Evolutionary conservation across 1,284 basidiomycete species (phyloP), one percentile per base, ranked within the genome.

Genomic region (Laetiporus sulphureus): DNA sequence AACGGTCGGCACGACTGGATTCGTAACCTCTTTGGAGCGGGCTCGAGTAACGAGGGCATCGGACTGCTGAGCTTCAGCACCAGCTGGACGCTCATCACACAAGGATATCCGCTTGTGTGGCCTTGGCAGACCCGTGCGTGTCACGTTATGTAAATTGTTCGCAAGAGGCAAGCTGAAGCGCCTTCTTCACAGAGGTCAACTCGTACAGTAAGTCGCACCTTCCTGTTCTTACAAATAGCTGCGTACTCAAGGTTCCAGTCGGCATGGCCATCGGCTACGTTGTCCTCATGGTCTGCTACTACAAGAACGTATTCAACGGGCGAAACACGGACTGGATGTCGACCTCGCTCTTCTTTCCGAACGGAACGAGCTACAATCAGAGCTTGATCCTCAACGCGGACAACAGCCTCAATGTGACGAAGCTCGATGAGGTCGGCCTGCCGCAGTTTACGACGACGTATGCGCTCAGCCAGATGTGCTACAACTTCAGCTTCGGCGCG

Each of bases 41-140:
- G 72, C 1, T 72, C 69, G 3, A 70, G 67, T 45, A 75, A 74
- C 52, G 72, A 75, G 52, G 72, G 73, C 3, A 64, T 74, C 20
- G 73, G 73, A 4, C 47, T 75, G 31, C 55, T 73, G 34, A 71
- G 69, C 35, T 72, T 74, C 52, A 58, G 66, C 43, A 66, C 71
- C 19, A 71, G 69, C 36, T 75, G 73, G 72, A 73, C 72, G 2
- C 60, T 76, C 13, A 75, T 77, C 45, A 70, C 69, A 0, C 74
- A 76, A 50, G 73, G 72, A 7, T 66, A 59, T 37, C 75, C 73
- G 1, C 57, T 76, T 62, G 64, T 78, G 60, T 62, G 70, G 79
- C 44, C 69, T 48, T 39, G 65, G 31, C 67, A 72, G 45, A 75
- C 74, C 0, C 73, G 71, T 68, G 51, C 44, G 60, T 64, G 22